Evolutionary conservation across 371 early-diverging fungal genomes (phyloP).

Genomic region (Mucor irregularis): DNA sequence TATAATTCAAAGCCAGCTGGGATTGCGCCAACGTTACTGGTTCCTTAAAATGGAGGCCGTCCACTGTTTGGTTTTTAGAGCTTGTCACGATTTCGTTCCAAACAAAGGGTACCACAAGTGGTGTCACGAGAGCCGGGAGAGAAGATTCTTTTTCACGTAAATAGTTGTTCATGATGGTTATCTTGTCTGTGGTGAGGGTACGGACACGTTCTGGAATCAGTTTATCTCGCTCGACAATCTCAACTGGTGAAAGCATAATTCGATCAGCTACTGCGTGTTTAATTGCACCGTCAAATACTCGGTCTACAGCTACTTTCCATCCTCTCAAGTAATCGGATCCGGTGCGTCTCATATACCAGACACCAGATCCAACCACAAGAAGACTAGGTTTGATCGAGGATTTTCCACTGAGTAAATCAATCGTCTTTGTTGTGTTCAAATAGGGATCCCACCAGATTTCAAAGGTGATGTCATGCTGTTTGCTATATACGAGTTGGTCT

Average conservation of each 20-base stretch:
- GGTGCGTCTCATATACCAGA: slow-evolving; percentile 58
- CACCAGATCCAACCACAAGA: slow-evolving; percentile 57
- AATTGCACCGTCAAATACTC: slow-evolving; percentile 27
- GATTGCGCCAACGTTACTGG: slow-evolving; percentile 50
- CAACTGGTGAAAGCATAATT: slow-evolving; percentile 42
- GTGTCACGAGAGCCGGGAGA: not conserved
- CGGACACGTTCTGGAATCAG: slow-evolving; percentile 41
- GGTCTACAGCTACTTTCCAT: slow-evolving; percentile 53
- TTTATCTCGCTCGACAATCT: slow-evolving; percentile 32
- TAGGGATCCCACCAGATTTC: slow-evolving; percentile 74
- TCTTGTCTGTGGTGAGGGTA: slow-evolving; percentile 46
- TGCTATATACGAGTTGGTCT: slow-evolving; percentile 44
- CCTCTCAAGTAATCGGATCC: slow-evolving; percentile 31
- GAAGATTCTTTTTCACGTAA: slow-evolving; percentile 26
- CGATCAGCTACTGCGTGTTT: slow-evolving; percentile 30
- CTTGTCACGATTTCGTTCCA: slow-evolving; percentile 54
- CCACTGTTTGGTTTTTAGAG: slow-evolving; percentile 39
- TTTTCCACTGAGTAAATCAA: slow-evolving; percentile 23
- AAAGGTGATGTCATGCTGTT: slow-evolving; percentile 28
- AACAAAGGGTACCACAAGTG: slow-evolving; percentile 49
- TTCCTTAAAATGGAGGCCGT: slow-evolving; percentile 65
- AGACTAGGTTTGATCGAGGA: slow-evolving; percentile 40
- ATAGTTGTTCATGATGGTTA: slow-evolving; percentile 59
- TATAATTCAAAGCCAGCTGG: slow-evolving; percentile 60
- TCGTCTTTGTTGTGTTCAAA: slow-evolving; percentile 50